Percentiles rank a stretch among this genome's conserved stretches.
phyloP scores from a whole-genome alignment of 1,284 basidiomycete genomes.

The Leucoagaricus sp. region DNA sequence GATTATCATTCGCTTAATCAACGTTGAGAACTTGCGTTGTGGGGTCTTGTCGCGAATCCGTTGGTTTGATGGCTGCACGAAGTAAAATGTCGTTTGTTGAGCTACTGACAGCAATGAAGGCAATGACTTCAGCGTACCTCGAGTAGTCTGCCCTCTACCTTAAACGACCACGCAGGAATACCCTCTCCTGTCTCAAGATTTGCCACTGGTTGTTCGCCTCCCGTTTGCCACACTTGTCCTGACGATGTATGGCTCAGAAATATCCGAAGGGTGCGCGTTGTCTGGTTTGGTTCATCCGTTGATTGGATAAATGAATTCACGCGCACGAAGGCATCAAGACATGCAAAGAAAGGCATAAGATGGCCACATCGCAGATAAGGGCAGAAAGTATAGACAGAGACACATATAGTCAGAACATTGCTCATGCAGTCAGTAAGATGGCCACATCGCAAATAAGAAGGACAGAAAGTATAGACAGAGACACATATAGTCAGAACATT shows the following conservation, averaged over 20 bases:
- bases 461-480: neutral
- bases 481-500: neutral
- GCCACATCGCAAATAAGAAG: neutral
- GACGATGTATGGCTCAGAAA: slow-evolving; percentile 90
- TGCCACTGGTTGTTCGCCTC: slow-evolving; percentile 38
- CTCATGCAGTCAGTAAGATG: neutral
- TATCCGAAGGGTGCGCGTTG: slow-evolving; percentile 83
- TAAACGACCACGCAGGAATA: slow-evolving; percentile 89
- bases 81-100: neutral
- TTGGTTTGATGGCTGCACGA: slow-evolving; percentile 52
- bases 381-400: neutral
- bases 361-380: neutral
- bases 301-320: neutral
- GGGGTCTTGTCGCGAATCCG: slow-evolving; percentile 67
- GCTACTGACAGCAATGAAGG: neutral
- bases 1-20: slow-evolving; percentile 84
- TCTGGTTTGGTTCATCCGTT: slow-evolving; percentile 42
- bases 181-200: slow-evolving; percentile 72
- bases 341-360: neutral
- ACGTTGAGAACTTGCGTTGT: slow-evolving; percentile 82
- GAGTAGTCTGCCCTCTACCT: slow-evolving; percentile 86
- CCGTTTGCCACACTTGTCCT: slow-evolving; percentile 82
- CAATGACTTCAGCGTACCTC: slow-evolving; percentile 51
- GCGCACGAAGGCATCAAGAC: neutral
- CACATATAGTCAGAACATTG: neutral